phyloP scores from a whole-genome alignment of 192 early-diverging fungal species.

The Helicostylum pulchrum region DNA sequence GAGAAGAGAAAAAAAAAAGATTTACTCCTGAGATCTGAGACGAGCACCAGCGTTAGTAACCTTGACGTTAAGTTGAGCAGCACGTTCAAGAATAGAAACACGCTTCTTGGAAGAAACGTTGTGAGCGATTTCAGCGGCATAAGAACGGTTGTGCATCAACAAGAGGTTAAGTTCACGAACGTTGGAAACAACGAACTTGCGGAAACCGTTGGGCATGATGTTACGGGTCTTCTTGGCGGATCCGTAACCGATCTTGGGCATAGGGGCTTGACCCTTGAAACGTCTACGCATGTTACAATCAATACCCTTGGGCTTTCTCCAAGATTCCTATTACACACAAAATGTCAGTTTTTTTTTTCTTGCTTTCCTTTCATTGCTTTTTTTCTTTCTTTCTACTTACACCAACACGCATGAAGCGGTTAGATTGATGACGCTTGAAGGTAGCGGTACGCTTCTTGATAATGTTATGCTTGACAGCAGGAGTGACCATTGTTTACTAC shows the following conservation, averaged over 20 bases:
- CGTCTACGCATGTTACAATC: conserved; percentile 97
- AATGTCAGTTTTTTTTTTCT: not conserved
- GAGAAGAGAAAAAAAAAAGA: not conserved
- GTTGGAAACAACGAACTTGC: conserved; percentile 96
- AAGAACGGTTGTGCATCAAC: conserved; percentile 99
- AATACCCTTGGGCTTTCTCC: conserved; percentile 99
- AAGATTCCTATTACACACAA: conserved; percentile 68
- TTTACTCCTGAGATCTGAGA: conserved; percentile 77
- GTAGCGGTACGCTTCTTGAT: conserved; percentile 99
- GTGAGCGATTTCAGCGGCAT: conserved; percentile 99
- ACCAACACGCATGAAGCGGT: conserved; percentile 93
- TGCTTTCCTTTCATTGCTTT: not conserved
- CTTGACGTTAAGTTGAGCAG: conserved; percentile 94
- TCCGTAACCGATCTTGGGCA: conserved; percentile 99
- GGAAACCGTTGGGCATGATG: conserved; percentile 97
- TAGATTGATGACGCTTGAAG: conserved; percentile 97
- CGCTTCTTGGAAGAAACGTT: conserved; percentile 94
- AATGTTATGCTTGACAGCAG: conserved; percentile 91
- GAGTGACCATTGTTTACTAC: conserved; percentile 82
- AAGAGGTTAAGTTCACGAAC: conserved; percentile 89
- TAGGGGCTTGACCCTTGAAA: conserved; percentile 96
- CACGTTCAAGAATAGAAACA: conserved; percentile 88
- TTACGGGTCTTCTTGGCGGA: conserved; percentile 95
- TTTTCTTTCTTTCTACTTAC: conserved; percentile 49
- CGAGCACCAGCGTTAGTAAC: conserved; percentile 91